Evolutionary conservation across 805 yeast species (phyloP).

Genomic region (Spathaspora hagerdaliae): DNA sequence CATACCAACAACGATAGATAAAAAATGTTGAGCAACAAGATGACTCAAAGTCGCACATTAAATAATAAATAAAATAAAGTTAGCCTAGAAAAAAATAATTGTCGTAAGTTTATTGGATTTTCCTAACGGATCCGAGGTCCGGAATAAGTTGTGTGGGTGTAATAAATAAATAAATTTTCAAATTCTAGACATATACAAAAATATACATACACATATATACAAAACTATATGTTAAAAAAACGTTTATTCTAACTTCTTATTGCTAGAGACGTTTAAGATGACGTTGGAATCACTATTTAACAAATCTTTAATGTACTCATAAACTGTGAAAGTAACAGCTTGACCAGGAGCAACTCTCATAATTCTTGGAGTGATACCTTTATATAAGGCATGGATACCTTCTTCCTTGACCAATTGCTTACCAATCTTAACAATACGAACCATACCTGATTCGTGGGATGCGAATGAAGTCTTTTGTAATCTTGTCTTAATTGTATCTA

Average conservation of each 20-base stretch:
- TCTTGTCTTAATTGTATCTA: slow-evolving; percentile 95
- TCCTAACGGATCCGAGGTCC: not conserved
- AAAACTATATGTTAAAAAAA: too few species aligned
- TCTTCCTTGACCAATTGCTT: slow-evolving; percentile 79
- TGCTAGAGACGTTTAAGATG: not conserved
- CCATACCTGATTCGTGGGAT: slow-evolving; percentile 64
- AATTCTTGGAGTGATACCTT: slow-evolving; percentile 95
- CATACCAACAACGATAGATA: too few species aligned
- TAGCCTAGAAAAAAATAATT: too few species aligned
- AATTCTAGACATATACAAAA: too few species aligned
- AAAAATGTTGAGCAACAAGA: too few species aligned
- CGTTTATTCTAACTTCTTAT: not conserved
- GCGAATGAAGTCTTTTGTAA: slow-evolving; percentile 84
- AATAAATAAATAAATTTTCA: too few species aligned
- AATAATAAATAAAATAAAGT: too few species aligned
- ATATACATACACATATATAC: too few species aligned
- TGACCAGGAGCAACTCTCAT: slow-evolving; percentile 99
- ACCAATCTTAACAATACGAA: slow-evolving; percentile 78
- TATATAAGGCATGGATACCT: slow-evolving; percentile 51
- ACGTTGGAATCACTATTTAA: slow-evolving; percentile 34
- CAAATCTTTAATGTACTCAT: slow-evolving; percentile 75
- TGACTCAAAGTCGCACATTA: too few species aligned
- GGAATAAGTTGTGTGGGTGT: not conserved
- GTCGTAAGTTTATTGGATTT: too few species aligned
- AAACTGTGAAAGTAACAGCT: slow-evolving; percentile 96